Evolutionary conservation across 371 early-diverging fungal genomes (phyloP).

Genomic region (Actinomortierella ambigua): DNA sequence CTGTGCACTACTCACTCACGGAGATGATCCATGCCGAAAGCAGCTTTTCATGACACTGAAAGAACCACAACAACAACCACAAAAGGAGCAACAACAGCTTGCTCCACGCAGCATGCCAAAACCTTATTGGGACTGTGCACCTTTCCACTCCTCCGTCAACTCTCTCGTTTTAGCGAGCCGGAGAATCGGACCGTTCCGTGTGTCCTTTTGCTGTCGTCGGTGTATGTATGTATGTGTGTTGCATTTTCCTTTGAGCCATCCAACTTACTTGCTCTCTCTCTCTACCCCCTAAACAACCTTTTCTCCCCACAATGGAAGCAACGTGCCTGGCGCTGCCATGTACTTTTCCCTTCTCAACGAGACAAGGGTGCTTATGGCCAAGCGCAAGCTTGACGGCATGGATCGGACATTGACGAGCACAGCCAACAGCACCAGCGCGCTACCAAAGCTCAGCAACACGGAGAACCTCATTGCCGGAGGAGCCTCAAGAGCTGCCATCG

Average conservation of each 20-base stretch:
- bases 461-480: conserved; percentile 84
- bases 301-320: conserved; percentile 49
- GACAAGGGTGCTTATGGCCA: conserved; percentile 48
- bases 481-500: conserved; percentile 82
- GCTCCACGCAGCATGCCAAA: no score
- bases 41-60: neutral
- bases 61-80: no score
- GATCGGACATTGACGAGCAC: conserved; percentile 22
- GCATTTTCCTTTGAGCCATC: neutral
- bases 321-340: conserved; percentile 85
- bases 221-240: no score
- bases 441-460: conserved; percentile 49
- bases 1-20: neutral
- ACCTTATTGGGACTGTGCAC: no score
- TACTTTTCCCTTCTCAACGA: conserved; percentile 71
- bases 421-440: conserved; percentile 24
- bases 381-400: conserved; percentile 28
- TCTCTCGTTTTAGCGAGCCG: no score
- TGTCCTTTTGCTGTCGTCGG: no score
- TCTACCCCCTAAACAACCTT: neutral
- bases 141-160: no score
- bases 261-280: neutral
- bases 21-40: no score
- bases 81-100: no score
- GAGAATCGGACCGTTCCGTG: no score